A percentile compares a stretch with the other conserved stretches of the same genome.
Evolutionary conservation across 306 rosid genomes (phyloP).

Genomic region (Pyrus betulifolia): DNA sequence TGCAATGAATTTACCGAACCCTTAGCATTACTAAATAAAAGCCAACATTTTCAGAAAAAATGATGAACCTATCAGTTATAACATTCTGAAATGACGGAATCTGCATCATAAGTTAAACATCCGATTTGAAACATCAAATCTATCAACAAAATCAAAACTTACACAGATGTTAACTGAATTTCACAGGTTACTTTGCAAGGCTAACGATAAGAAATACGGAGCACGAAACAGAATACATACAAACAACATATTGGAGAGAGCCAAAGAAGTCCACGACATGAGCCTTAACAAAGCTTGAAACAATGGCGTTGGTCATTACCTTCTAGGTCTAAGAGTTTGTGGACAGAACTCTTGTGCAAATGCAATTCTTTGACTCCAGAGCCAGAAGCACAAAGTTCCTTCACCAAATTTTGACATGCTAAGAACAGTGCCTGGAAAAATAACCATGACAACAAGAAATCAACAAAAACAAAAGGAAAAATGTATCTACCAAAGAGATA

Average conservation of each 20-base stretch:
- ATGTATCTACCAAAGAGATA: not conserved
- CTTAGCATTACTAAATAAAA: not conserved
- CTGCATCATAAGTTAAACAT: not conserved
- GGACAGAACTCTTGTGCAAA: slow-evolving; percentile 48
- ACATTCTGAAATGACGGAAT: no score
- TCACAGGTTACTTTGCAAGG: no score
- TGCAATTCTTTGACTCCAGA: slow-evolving; percentile 41
- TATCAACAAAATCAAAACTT: no score
- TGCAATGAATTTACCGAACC: slow-evolving; percentile 1
- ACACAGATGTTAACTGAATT: no score
- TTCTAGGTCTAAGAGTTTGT: slow-evolving; percentile 59
- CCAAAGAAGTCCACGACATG: not conserved
- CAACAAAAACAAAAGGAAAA: not conserved
- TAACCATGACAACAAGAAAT: slow-evolving; percentile 13
- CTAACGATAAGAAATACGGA: no score
- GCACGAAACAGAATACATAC: not conserved
- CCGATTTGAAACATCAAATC: not conserved
- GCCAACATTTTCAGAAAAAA: not conserved
- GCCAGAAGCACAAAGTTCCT: slow-evolving; percentile 34
- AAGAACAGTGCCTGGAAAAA: slow-evolving; percentile 57
- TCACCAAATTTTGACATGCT: slow-evolving; percentile 58
- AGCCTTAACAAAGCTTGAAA: not conserved
- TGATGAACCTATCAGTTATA: no score
- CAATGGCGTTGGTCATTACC: slow-evolving; percentile 33
- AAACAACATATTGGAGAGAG: not conserved